A percentile compares a stretch with the other conserved stretches of the same genome.
Conservation (phyloP, 352 stramenopile genomes). For the Globisporangium spinosum region DNA sequence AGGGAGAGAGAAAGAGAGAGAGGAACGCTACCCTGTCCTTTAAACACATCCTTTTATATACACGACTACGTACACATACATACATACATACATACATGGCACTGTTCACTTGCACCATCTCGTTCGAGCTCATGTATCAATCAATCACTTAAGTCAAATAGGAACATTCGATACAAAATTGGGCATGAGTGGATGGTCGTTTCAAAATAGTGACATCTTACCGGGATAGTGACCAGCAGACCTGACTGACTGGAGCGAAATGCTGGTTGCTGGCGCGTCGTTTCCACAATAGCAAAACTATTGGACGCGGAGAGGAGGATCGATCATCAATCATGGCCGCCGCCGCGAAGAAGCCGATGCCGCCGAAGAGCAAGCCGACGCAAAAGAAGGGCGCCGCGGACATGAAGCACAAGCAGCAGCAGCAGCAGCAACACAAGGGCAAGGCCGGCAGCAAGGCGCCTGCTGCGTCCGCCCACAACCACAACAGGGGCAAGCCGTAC, state of each 20-base stretch:
- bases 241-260: slow-evolving; percentile 1
- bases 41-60: neutral
- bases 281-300: slow-evolving; percentile 11
- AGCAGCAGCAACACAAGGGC: neutral
- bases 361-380: neutral
- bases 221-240: neutral
- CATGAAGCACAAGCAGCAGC: slow-evolving; percentile 1
- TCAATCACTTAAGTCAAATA: neutral
- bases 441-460: slow-evolving; percentile 9
- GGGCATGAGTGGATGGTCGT: neutral
- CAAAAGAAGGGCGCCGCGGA: slow-evolving; percentile 12
- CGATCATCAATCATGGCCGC: slow-evolving; percentile 7
- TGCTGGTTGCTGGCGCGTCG: neutral
- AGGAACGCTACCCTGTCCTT: neutral
- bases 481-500: slow-evolving; percentile 8
- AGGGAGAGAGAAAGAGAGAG: neutral
- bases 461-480: neutral
- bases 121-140: neutral
- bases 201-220: neutral
- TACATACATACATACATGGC: neutral
- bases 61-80: neutral
- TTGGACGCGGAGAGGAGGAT: slow-evolving; percentile 6
- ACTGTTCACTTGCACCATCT: neutral
- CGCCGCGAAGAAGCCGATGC: neutral
- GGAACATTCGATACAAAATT: neutral